Evolutionary conservation across 495 filamentous ascomycete genomes (phyloP), one percentile per base, ranked within the genome.

Genomic region (Aspergillus cristatus): DNA sequence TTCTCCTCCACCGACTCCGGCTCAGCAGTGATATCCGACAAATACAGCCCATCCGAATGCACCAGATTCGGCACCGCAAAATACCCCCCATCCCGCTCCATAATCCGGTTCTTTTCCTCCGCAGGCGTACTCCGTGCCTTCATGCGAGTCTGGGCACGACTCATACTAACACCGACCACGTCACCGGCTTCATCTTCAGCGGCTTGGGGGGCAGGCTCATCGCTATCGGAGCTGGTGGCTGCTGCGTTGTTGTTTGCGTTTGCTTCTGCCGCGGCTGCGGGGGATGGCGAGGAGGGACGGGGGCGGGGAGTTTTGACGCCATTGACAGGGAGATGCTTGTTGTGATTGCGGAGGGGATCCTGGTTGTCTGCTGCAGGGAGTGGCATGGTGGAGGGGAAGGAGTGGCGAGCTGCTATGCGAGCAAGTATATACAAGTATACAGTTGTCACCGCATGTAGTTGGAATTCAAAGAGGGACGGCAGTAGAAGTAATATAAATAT

Each of bases 131-230:
- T 69, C 11, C 82, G 74, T 14, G 79, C 76, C 20, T 78, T 79
- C 41, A 94, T 68, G 29, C 80, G 72, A 34, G 76, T 83, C 28
- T 90, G 87, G 12, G 68, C 62, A 12, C 71, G 72, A 47, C 84
- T 76, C 39, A 94, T 82, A 43, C 84, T 82, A 35, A 88, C 74
- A 15, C 84, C 84, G 41, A 94, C 72, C 38, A 89, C 76, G 41
- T 78, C 75, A 44, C 80, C 74, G 38, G 60, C 63, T 35, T 55
- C 62, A 42, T 69, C 63, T 35, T 66, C 56, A 28, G 43, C 36
- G 7, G 34, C 26, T 3, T 40, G 37, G 2, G 46, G 34, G 16
- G 32, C 18, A 14, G 32, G 41, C 6, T 57, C 62, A 24, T 24
- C 63, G 51, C 60, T 67, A 26, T 67, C 63, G 39, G 60, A 64